phyloP scores from a whole-genome alignment of 2,329 filamentous ascomycete species.

The Aspergillus felis region DNA sequence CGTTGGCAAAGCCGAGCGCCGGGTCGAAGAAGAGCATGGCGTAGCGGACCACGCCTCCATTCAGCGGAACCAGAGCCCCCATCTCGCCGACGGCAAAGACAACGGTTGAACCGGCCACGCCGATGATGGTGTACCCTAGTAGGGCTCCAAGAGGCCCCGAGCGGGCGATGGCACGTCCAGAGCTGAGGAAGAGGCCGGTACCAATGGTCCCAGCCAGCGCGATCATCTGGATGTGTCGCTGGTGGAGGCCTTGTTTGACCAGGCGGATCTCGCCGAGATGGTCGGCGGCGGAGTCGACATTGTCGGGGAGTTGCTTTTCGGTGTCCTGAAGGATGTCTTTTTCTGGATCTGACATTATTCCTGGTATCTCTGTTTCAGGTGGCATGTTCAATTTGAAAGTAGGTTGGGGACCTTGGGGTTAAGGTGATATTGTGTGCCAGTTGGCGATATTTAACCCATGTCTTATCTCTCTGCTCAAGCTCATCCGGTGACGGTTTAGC shows the following conservation, averaged over 20 bases:
- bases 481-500: background rate
- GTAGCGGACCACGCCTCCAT: slow-evolving; percentile 36
- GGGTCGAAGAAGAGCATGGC: slow-evolving; percentile 36
- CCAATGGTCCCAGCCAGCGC: slow-evolving; percentile 37
- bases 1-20: slow-evolving; percentile 31
- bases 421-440: background rate
- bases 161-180: slow-evolving; percentile 29
- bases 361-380: background rate
- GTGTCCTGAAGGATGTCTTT: background rate
- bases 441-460: background rate
- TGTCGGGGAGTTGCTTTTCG: slow-evolving; percentile 3
- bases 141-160: slow-evolving; percentile 31
- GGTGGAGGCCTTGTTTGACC: slow-evolving; percentile 25
- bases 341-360: background rate
- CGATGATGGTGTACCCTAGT: slow-evolving; percentile 38
- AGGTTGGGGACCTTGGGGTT: background rate
- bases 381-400: background rate
- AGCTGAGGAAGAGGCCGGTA: slow-evolving; percentile 36
- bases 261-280: slow-evolving; percentile 19
- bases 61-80: slow-evolving; percentile 34
- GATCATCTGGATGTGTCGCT: slow-evolving; percentile 37
- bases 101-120: slow-evolving; percentile 32
- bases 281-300: slow-evolving; percentile 5
- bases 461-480: background rate
- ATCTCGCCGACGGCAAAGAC: slow-evolving; percentile 36